Evolutionary conservation across 331 rosid genomes (phyloP), one percentile per base, ranked within the genome.

Genomic region (Acacia concinna): DNA sequence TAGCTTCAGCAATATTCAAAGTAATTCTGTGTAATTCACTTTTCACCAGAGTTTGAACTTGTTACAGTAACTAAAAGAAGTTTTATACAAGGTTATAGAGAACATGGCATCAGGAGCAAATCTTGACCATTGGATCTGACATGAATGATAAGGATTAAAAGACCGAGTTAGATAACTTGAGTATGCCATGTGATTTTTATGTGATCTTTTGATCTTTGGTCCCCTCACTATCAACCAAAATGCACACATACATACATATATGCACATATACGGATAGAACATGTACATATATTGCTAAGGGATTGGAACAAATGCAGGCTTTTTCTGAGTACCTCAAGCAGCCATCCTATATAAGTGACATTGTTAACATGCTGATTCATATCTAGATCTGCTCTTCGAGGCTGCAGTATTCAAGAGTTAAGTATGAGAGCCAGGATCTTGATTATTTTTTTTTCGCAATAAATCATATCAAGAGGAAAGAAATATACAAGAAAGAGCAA

Each of bases 331-430:
- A 93, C 98, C 98, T 96, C 97, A 72, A 96, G 93, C 79, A 96
- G 93, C 99, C 99, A 96, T 85, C 97, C 99, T 46, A 93, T 91
- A 78, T 93, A 93, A 68, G 97, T 78, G 79, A 96, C 99, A 46
- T 96, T 96, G 88, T 91, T 93, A 79, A 93, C 98, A 85, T 93
- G 98, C 82, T 88, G 98, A 80, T 96, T 96, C 99, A 91, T 93
- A 87, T 96, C 98, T 52, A 96, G 86, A 86, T 96, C 98, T 35
- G 97, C 97, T 88, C 99, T 90, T 82, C 99, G 85, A 9, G 98
- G 98, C 99, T 96, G 97, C 81, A 82, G 78, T 30, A 74, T 82
- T 68, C 35, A 68, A 80, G 79, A 23, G 41, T 73, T 73, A 7
- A 69, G 82, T 87, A 76, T 87, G 84, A 85, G 84, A 68, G 73